Conservation (phyloP, 345 rosid genomes). For the Eutrema yunnanense region DNA sequence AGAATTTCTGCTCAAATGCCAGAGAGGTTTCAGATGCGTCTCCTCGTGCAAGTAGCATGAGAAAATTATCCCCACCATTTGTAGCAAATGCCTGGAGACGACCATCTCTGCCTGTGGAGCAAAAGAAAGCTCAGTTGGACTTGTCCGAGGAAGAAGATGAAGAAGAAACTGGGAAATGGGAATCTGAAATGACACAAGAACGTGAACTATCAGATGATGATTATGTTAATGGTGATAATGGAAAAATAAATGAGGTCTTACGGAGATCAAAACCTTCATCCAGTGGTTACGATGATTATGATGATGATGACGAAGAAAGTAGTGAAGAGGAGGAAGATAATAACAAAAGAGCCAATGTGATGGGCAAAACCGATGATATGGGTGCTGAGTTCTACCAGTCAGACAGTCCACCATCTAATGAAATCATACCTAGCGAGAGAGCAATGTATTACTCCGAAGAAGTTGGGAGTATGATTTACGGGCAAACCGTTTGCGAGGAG, state of each 20-base stretch:
- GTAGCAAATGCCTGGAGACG: conserved; percentile 23
- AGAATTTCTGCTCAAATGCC: background rate
- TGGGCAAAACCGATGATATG: conserved; percentile 7
- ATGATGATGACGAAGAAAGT: conserved; percentile 28
- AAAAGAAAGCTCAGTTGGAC: conserved; percentile 39
- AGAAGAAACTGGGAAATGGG: conserved; percentile 34
- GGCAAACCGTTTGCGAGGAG: conserved; percentile 27
- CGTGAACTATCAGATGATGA: conserved; percentile 31
- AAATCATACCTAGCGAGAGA: conserved; percentile 38
- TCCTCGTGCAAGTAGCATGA: conserved; percentile 34
- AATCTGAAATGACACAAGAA: conserved; percentile 39
- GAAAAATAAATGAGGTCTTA: conserved; percentile 31
- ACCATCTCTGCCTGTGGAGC: conserved; percentile 12
- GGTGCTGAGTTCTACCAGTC: conserved; percentile 29
- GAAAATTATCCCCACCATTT: conserved; percentile 24
- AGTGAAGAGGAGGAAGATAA: conserved; percentile 23
- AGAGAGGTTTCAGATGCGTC: conserved; percentile 26
- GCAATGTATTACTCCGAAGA: conserved; percentile 50
- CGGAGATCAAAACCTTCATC: conserved; percentile 24
- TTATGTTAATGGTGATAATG: conserved; percentile 26
- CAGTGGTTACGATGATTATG: conserved; percentile 25
- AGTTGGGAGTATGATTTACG: conserved; percentile 34
- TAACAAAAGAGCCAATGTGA: background rate
- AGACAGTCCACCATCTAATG: conserved; percentile 39
- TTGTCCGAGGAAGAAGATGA: conserved; percentile 32